Base-by-base conservation (phyloP, 345 rosid species). In the Aquilaria yunnanensis region DNA sequence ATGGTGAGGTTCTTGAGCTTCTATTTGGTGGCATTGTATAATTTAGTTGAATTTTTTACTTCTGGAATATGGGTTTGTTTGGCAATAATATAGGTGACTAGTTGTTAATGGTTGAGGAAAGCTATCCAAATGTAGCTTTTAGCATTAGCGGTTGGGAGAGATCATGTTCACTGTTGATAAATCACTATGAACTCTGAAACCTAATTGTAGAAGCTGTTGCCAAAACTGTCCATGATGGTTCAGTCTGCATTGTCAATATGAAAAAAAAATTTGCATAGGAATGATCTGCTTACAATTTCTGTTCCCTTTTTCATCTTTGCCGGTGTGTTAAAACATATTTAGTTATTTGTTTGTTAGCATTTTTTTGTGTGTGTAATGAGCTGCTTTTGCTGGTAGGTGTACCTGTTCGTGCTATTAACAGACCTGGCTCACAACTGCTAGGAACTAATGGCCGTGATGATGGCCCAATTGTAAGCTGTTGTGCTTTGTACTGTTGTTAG, bases 371-470 rank as follows among this genome's bases (percentile, higher is more conserved):
- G 16, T 23, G 12, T 14, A 56, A 65, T 31, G n/a, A 43, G 32
- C 0, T 13, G 34, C 43, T 58, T 57, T 62, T 14, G 12, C 12
- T 48, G 12, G 51, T 71, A 90, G 99, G 87, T 70, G 53, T 83
- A 49, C 49, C 88, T 57, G 80, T 90, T 34, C 96, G 93, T 68
- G 93, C 91, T 31, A 84, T 88, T 67, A 83, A 86, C 75, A 84
- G 99, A 70, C 96, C 99, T 56, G 93, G 87, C 56, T 82, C 91
- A 16, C 99, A 94, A 60, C 79, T 86, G 57, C 77, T 94, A 8
- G 99, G 99, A 58, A 85, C 84, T 34, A 90, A 83, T 81, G 99
- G 99, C 61, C 99, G 99, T 59, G 99, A 94, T 73, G 97, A 94
- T 82, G 99, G 95, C 69, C 89, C 95, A 64, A 82, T 90, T 67